Percentiles rank a stretch among this genome's conserved stretches.
These are phyloP conservation scores for Dichomitus squalens DNA, from an alignment of 1,284 basidiomycete species.

Conservation along the genomic window DNA sequence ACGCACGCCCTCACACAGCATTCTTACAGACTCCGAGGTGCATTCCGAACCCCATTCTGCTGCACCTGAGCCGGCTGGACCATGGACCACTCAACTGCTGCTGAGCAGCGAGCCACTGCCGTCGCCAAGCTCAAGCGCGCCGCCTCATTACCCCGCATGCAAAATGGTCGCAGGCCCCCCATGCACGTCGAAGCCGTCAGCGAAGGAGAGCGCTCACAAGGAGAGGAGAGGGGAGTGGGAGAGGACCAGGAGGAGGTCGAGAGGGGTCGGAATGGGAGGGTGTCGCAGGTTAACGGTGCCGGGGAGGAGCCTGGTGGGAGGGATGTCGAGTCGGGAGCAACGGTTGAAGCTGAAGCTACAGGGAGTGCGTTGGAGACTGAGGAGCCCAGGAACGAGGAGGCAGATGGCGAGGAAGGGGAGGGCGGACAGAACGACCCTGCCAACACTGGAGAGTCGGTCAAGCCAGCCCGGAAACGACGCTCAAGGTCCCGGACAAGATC, in stretches of 20 bases:
- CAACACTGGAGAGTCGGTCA: conserved; percentile 26
- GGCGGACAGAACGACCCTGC: conserved; percentile 17
- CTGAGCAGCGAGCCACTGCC: conserved; percentile 79
- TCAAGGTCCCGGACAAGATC: conserved; percentile 77
- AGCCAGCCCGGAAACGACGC: conserved; percentile 54
- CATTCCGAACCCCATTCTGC: conserved; percentile 25
- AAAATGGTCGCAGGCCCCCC: conserved; percentile 81
- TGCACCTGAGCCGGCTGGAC: conserved; percentile 24
- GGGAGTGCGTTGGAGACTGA: conserved; percentile 4
- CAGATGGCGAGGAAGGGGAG: conserved; percentile 22
- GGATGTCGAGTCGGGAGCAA: not conserved
- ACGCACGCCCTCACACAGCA: conserved; percentile 23
- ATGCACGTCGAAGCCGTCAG: conserved; percentile 80
- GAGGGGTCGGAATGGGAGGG: conserved; percentile 20
- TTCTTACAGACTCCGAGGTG: conserved; percentile 34
- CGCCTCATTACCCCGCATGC: conserved; percentile 85
- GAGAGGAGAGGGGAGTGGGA: conserved; percentile 30
- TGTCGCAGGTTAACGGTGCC: conserved; percentile 25
- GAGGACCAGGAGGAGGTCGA: conserved; percentile 28
- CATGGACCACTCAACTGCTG: conserved; percentile 53
- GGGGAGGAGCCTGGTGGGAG: conserved; percentile 26
- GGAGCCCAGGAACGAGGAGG: conserved; percentile 18
- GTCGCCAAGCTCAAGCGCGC: conserved; percentile 89
- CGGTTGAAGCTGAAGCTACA: conserved; percentile 12
- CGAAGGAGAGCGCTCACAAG: conserved; percentile 67